Base-by-base conservation (phyloP, 805 yeast genomes). In the Zygoascus bituminiphila region DNA sequence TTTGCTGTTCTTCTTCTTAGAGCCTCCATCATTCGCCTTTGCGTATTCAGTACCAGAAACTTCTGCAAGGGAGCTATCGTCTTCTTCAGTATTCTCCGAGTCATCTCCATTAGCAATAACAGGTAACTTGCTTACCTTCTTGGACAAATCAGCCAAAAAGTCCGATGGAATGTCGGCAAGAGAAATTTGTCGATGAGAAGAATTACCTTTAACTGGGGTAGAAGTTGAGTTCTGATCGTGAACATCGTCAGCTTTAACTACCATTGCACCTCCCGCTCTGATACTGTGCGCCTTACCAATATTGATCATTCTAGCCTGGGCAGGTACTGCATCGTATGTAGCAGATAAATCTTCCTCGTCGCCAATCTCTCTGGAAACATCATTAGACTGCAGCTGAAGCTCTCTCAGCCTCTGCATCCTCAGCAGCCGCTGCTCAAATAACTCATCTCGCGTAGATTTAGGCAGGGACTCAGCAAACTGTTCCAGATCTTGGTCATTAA, bases 341-440 rank as follows among this genome's bases (percentile, higher is more conserved):
- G 42, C 31, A 15, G 26, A 7, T 2, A 36, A 17, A 23, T 42
- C 50, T 6, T 33, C 46, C 7, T 43, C 39, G 17, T 22, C 44
- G 21, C 49, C 50, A 9, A 48, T 36, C 9, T 38, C 44, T 49
- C 80, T 76, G 49, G 82, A 78, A 58, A 82, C 75, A 55, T 79
- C 84, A 50, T 79, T 75, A 57, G 84, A 82, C 50, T 77, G 74
- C 22, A 69, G 68, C 60, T 87, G 93, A 47, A 89, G 72, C 53
- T 82, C 84, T 31, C 76, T 69, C 48, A 89, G 71, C 55, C 95
- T 72, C 49, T 81, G 83, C 72, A 86, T 69, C 0, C 54, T 91
- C 62, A 78, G 71, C 45, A 71, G 60, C 57, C 80, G 84, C 57
- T 81, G 82, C 51, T 76, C 76, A 41, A 74, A 70, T 63, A 81